Evolutionary conservation across 805 yeast genomes (phyloP).

Genomic region (Candida berthetii): DNA sequence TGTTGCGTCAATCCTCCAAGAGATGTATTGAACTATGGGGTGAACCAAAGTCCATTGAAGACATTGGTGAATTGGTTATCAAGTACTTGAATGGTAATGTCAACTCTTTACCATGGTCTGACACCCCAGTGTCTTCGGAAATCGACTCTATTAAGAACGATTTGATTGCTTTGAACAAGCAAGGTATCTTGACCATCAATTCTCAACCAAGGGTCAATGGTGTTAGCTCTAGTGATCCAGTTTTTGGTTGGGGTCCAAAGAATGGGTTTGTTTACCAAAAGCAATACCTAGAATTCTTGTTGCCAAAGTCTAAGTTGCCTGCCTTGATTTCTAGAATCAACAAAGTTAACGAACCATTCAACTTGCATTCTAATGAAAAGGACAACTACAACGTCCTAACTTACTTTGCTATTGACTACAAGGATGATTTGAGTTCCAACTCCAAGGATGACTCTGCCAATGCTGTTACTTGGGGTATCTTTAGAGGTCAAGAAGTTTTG

Average conservation of each 20-base stretch:
- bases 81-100: constrained; percentile 68
- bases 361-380: constrained; percentile 12
- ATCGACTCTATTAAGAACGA: constrained; percentile 53
- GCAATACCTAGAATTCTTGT: constrained; percentile 82
- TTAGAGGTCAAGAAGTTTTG: constrained; percentile 82
- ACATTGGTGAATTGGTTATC: constrained; percentile 57
- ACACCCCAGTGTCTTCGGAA: constrained; percentile 80
- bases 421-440: constrained; percentile 57
- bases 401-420: constrained; percentile 66
- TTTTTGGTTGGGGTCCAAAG: constrained; percentile 93
- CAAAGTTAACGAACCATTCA: constrained; percentile 30
- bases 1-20: constrained; percentile 77
- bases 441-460: constrained; percentile 61
- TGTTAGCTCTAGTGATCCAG: constrained; percentile 56
- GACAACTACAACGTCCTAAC: constrained; percentile 50
- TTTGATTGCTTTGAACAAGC: constrained; percentile 56
- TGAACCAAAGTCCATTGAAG: constrained; percentile 52
- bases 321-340: constrained; percentile 39
- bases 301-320: constrained; percentile 45
- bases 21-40: constrained; percentile 89
- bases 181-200: constrained; percentile 76
- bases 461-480: constrained; percentile 98
- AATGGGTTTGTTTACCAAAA: constrained; percentile 93
- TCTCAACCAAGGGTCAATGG: constrained; percentile 95
- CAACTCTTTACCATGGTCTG: constrained; percentile 88